phyloP scores from a whole-genome alignment of 495 filamentous ascomycete genomes.

The Lophiostoma macrostomum region DNA sequence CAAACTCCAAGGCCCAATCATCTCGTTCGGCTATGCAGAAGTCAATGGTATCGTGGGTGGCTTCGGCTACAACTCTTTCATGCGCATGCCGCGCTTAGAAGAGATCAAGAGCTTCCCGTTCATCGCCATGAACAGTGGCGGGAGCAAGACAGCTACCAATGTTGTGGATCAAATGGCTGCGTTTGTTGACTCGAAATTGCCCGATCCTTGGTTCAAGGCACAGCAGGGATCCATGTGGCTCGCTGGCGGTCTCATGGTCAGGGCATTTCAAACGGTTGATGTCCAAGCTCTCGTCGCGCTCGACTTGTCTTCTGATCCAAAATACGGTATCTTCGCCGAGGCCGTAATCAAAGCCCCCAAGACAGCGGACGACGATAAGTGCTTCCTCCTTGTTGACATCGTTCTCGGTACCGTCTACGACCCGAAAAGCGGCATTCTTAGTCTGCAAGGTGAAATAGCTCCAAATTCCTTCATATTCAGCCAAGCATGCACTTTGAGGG shows the following conservation, averaged over 20 bases:
- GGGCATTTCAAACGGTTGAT: not conserved
- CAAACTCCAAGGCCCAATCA: constrained; percentile 46
- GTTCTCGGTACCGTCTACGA: no score
- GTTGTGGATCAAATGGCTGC: constrained; percentile 18
- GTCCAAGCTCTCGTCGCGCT: not conserved
- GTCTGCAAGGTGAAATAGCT: no score
- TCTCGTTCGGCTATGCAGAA: constrained; percentile 44
- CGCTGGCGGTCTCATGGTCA: not conserved
- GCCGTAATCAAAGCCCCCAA: no score
- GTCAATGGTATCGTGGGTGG: constrained; percentile 44
- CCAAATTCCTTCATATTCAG: not conserved
- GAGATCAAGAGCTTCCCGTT: constrained; percentile 45
- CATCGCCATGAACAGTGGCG: constrained; percentile 29
- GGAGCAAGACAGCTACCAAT: not conserved
- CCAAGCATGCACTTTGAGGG: not conserved
- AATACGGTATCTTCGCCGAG: no score
- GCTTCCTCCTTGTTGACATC: no score
- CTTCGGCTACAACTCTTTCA: constrained; percentile 47
- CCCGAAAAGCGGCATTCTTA: no score
- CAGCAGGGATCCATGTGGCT: not conserved
- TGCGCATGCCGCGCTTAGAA: constrained; percentile 38
- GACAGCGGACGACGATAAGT: no score
- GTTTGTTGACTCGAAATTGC: not conserved
- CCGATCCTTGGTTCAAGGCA: not conserved
- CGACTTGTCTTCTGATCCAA: no score